Base-by-base conservation (phyloP, 1,284 basidiomycete species). In the Entoloma clypeatum region DNA sequence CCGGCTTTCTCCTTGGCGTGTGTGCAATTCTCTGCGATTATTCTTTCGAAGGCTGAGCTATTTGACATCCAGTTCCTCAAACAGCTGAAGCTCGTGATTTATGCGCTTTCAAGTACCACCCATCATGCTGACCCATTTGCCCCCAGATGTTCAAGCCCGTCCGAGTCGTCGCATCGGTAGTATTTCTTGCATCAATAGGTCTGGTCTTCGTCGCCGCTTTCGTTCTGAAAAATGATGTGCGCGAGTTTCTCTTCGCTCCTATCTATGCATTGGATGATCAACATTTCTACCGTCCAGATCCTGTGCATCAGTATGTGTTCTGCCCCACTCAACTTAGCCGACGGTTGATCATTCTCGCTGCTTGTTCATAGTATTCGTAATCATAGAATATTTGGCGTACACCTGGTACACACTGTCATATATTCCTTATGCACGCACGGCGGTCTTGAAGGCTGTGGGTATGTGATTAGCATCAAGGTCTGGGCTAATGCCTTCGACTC, bases 61-160 rank as follows among this genome's bases (percentile, higher is more conserved):
- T 51, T 30, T 13, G 42, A 38, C 8, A 18, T 44, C 5, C 17
- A 92, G 78, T 94, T 93, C 64, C 61, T 66, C 48, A 85, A 77
- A 50, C 92, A 94, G 61, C 45, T 86, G 28, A 87, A 90, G 64
- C 71, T 89, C 50, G 88, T 88, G 52, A 54, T 74, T 60, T 17
- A 30, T 14, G 13, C 13, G 30, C 22, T 4, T 24, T 13, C 14
- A 17, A 17, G 13, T n/a, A 11, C 7, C 5, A 24, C 19, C 7
- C 36, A 14, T 29, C 17, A 21, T 39, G 28, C 39, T 52, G 4
- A 50, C 36, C 27, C 46, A 23, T 3, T 6, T 2, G 9, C 4
- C 8, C 32, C 7, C 51, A 91, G 87, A 94, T 94, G 92, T 95
- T 95, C 74, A 92, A 93, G 63, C 86, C 89, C 36, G 79, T 94